Evolutionary conservation across 2,329 filamentous ascomycete species (phyloP), one percentile per base, ranked within the genome.

Genomic region (Penicillium rolfsii): DNA sequence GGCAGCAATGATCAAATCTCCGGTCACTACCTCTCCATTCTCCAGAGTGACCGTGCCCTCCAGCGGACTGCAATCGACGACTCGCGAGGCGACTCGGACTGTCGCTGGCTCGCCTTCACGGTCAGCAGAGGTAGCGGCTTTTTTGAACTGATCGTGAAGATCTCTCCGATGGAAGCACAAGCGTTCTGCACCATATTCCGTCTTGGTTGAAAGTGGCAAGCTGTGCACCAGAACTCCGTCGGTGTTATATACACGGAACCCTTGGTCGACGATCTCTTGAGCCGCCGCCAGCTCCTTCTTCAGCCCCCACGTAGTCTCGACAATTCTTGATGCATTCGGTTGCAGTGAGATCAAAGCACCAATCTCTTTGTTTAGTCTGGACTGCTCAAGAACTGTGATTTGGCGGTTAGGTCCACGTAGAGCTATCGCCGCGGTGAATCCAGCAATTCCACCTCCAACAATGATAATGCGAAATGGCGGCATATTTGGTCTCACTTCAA

Each of bases 271-370:
- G 61, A 71, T 64, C 28, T 38, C 12, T 4, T 56, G 35, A 16
- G 60, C 48, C 19, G 62, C 58, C 16, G 53, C 19, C 16, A 68
- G 38, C 16, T 60, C 50, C 4, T 53, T 45, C 14, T 55, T 36
- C 28, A 70, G 43, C 2, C 35, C 48, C 67, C 67, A 68, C 26
- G 30, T 53, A 1, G 60, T 61, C 35, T 66, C 59, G 49, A 85
- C 77, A 57, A 85, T 82, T 35, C 56, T 65, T 2, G 64, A 66
- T 22, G 78, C 78, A 26, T 76, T 76, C 58, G 80, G 82, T 52
- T 80, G 70, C 0, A 71, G 63, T 64, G 9, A 82, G 77, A 70
- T 85, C 79, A 82, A 78, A 26, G 80, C 82, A 59, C 84, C 83
- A 43, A 83, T 74, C 16, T 81, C 73, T 43, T 75, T 71, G 43